phyloP scores from a whole-genome alignment of 352 stramenopile species.

The Phytophthora sp. region DNA sequence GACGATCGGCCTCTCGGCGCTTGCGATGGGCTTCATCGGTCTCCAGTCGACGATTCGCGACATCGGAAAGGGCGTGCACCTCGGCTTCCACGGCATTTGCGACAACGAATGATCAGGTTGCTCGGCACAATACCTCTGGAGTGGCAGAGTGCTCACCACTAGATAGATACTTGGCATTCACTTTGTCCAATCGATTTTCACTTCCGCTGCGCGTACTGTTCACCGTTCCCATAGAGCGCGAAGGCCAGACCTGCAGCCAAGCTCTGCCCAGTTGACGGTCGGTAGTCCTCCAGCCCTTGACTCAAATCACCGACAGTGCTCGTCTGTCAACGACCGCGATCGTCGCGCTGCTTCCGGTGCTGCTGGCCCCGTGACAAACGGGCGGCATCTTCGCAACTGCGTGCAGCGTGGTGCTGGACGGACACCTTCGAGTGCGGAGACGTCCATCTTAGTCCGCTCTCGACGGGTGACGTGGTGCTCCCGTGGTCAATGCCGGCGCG shows the following conservation, averaged over 20 bases:
- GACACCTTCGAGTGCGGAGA: slow-evolving; percentile 9
- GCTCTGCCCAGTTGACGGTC: neutral
- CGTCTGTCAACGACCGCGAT: neutral
- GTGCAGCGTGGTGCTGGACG: slow-evolving; percentile 13
- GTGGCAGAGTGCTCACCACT: neutral
- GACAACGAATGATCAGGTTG: slow-evolving; percentile 44
- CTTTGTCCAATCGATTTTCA: neutral
- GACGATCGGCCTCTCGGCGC: slow-evolving; percentile 74
- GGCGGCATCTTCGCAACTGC: neutral
- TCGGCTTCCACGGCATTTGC: slow-evolving; percentile 77
- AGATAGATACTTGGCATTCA: slow-evolving; percentile 2
- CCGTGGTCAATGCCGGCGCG: neutral
- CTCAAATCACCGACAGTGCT: neutral
- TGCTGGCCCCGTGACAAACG: slow-evolving; percentile 1
- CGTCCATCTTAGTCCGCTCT: slow-evolving; percentile 2
- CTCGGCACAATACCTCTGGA: neutral
- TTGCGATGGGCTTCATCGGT: slow-evolving; percentile 76
- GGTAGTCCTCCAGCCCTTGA: neutral
- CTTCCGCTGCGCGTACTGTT: neutral
- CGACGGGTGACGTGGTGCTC: slow-evolving; percentile 10
- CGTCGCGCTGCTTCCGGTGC: neutral
- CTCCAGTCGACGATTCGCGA: slow-evolving; percentile 62
- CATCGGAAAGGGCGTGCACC: slow-evolving; percentile 57
- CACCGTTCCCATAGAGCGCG: neutral
- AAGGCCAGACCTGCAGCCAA: neutral